Percentiles rank a stretch among this genome's conserved stretches.
These are phyloP conservation scores for Lithohypha guttulata DNA, from an alignment of 2,329 filamentous ascomycete species.

Conservation along the genomic window DNA sequence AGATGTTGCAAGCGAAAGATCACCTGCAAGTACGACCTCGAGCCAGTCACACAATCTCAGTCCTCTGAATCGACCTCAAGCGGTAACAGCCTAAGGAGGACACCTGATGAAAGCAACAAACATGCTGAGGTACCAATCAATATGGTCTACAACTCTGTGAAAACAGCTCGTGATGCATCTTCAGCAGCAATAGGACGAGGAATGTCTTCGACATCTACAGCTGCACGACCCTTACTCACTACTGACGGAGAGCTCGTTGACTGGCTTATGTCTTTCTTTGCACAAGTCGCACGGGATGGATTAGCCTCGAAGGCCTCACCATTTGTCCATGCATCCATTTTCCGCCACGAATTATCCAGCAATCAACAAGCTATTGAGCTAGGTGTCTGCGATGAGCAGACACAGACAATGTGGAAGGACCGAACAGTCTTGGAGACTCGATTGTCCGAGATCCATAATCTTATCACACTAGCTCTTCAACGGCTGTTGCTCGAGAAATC, in stretches of 20 bases:
- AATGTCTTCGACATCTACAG: background rate
- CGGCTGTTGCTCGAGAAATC: slow-evolving; percentile 7
- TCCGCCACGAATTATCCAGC: background rate
- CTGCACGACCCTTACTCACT: slow-evolving; percentile 4
- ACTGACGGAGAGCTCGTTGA: background rate
- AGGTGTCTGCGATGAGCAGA: background rate
- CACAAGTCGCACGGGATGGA: slow-evolving; percentile 10
- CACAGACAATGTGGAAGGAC: no score
- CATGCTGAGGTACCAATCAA: no score
- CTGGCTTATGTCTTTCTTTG: slow-evolving; percentile 4
- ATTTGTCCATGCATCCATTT: slow-evolving; percentile 14
- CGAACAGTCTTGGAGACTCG: slow-evolving; percentile 9
- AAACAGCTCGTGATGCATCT: slow-evolving; percentile 12
- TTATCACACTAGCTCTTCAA: slow-evolving; percentile 12
- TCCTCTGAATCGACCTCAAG: no score
- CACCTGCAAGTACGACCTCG: slow-evolving; percentile 36
- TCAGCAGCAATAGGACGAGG: slow-evolving; percentile 9
- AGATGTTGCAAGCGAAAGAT: slow-evolving; percentile 42
- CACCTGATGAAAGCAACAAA: no score
- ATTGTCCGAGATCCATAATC: slow-evolving; percentile 12
- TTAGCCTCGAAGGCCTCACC: slow-evolving; percentile 11
- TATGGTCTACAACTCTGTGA: slow-evolving; percentile 13
- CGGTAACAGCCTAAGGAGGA: no score
- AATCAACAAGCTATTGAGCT: background rate
- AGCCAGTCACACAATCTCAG: slow-evolving; percentile 13